Conservation (phyloP, 2,329 filamentous ascomycete genomes). For the Metarhizium humberi region DNA sequence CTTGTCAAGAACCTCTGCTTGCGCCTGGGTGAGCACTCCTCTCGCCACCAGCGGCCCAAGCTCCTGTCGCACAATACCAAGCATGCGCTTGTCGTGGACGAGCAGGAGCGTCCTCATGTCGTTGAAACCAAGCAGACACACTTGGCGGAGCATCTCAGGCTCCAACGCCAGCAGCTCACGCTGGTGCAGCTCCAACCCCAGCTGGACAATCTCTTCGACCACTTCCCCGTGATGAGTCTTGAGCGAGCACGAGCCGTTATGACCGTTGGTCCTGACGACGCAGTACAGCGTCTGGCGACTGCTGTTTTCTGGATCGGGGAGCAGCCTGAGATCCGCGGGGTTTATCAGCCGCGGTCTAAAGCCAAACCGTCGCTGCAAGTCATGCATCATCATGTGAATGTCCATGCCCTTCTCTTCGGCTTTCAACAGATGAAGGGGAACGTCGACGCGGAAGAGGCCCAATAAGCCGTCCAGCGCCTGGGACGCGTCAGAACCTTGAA, state of each 20-base stretch:
- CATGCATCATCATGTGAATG: slow-evolving; percentile 27
- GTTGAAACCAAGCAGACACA: slow-evolving; percentile 29
- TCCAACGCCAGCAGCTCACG: slow-evolving; percentile 23
- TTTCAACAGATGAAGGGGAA: slow-evolving; percentile 27
- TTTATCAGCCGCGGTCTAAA: slow-evolving; percentile 23
- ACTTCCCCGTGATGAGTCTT: slow-evolving; percentile 11
- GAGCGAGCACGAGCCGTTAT: background rate
- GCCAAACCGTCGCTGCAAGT: slow-evolving; percentile 17
- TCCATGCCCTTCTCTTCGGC: slow-evolving; percentile 28
- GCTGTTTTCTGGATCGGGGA: slow-evolving; percentile 15
- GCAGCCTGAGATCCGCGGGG: slow-evolving; percentile 23
- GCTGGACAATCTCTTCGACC: slow-evolving; percentile 24
- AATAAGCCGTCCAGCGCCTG: slow-evolving; percentile 24
- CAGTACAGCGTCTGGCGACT: slow-evolving; percentile 21
- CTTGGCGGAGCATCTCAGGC: slow-evolving; percentile 22
- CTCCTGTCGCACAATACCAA: slow-evolving; percentile 28
- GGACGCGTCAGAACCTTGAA: background rate
- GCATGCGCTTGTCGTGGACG: slow-evolving; percentile 33
- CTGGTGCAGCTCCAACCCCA: slow-evolving; percentile 31
- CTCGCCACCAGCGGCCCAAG: slow-evolving; percentile 15
- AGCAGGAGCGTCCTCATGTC: slow-evolving; percentile 30
- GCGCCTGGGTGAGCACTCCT: slow-evolving; percentile 15
- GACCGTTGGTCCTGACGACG: slow-evolving; percentile 7
- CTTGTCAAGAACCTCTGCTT: slow-evolving; percentile 16
- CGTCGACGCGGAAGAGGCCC: slow-evolving; percentile 17